A percentile compares a stretch with the other conserved stretches of the same genome.
Conservation (phyloP, 2,329 filamentous ascomycete species). For the Aspergillus puulaauensis region DNA sequence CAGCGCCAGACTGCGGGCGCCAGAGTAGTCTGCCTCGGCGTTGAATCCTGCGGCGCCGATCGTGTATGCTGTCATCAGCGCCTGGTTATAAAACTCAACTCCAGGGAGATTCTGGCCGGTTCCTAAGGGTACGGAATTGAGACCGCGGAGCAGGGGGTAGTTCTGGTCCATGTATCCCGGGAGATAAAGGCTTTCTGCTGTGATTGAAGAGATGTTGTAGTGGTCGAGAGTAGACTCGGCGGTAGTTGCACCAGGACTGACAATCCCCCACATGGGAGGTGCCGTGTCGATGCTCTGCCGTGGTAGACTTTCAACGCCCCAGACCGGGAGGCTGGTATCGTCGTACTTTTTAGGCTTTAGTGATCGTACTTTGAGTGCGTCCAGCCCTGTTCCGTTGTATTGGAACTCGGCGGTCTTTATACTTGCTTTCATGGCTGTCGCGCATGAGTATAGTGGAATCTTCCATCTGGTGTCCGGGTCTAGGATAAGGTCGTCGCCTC, state of each 20-base stretch:
- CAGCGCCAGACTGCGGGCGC: conserved; percentile 40
- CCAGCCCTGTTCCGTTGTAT: conserved; percentile 43
- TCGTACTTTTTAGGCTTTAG: neutral
- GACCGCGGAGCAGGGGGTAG: neutral
- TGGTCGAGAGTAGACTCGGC: neutral
- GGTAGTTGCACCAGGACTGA: neutral
- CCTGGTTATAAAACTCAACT: conserved; percentile 29
- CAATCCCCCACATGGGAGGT: neutral
- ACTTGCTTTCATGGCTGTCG: conserved; percentile 41
- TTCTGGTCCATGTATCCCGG: conserved; percentile 22
- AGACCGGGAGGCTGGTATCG: neutral
- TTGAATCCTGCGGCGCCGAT: neutral
- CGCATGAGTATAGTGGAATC: conserved; percentile 46
- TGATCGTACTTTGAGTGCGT: conserved; percentile 32
- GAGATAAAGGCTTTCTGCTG: conserved; percentile 29
- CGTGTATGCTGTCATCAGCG: conserved; percentile 16
- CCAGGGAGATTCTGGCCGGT: conserved; percentile 33
- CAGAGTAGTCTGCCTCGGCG: conserved; percentile 33
- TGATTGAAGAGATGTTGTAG: neutral
- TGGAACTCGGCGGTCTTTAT: conserved; percentile 49
- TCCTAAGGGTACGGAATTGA: conserved; percentile 10
- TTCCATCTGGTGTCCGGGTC: conserved; percentile 46
- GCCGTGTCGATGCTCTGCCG: neutral
- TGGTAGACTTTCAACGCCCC: neutral
- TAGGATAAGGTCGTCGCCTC: conserved; percentile 34